Evolutionary conservation across 2,329 filamentous ascomycete species (phyloP), one percentile per base, ranked within the genome.

Genomic region (Cladophialophora carrionii): DNA sequence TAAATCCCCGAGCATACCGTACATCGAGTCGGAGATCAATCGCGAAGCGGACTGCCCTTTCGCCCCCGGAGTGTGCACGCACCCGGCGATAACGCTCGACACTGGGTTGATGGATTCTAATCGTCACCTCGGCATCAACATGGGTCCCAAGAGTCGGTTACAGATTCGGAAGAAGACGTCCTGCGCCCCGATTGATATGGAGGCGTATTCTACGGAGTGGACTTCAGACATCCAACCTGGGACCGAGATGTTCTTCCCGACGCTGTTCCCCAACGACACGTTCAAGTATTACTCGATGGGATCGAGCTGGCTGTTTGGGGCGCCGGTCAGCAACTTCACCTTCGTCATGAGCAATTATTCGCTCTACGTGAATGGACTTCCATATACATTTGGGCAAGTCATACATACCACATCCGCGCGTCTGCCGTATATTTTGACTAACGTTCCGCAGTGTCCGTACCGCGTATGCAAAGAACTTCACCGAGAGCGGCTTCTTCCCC

Each of bases 81-180:
- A 31, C 20, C 58, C 24, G 7, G 48, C 43, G 5, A 53, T 61
- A 43, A 32, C 46, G 8, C 43, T 68, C 7, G 66, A 67, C 54
- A 57, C 66, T 6, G 61, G 65, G 4, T 52, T 53, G 8, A 43
- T 68, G 10, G 46, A 68, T 31, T 68, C 66, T 17, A 26, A 54
- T 46, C 24, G 8, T 17, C 51, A 64, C 31, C 51, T 68, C 14
- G 66, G 65, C 41, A 62, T 68, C n/a, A 68, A 68, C 32, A 37
- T 49, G 5, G 61, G 65, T 12, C 29, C 20, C 22, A 20, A 53
- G 20, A 24, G 56, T 34, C 43, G 65, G 3, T 20, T 68, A 46
- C 26, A 60, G 26, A 46, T 59, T 43, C 65, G 66, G n/a, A 65
- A 56, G 26, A 57, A 65, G 26, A 61, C 61, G 17, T 52, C 61